Evolutionary conservation across 1,284 basidiomycete genomes (phyloP).

Genomic region (Retiboletus fuscus): DNA sequence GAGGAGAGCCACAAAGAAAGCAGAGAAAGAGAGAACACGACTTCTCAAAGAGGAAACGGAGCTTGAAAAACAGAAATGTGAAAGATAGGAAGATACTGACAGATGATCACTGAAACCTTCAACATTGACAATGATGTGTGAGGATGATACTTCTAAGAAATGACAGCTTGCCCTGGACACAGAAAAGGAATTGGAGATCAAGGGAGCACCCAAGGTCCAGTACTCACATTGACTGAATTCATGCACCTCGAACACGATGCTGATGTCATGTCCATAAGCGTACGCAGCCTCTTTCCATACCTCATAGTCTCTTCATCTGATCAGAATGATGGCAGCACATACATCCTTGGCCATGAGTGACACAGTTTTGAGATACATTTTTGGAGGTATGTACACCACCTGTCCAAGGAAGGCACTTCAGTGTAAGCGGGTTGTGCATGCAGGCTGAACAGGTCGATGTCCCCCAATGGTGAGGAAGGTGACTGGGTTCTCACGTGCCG

Average conservation of each 20-base stretch:
- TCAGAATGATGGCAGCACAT: constrained; percentile 89
- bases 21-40: constrained; percentile 79
- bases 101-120: constrained; percentile 64
- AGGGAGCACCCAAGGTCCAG: too few relatives aligned
- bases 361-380: constrained; percentile 97
- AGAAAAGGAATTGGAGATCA: constrained; percentile 69
- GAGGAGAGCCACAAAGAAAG: too few relatives aligned
- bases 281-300: constrained; percentile 95
- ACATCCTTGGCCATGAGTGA: constrained; percentile 95
- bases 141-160: constrained; percentile 79
- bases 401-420: constrained; percentile 51
- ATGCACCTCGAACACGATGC: constrained; percentile 96
- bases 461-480: constrained; percentile 7
- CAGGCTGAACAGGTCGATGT: constrained; percentile 39
- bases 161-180: constrained; percentile 66
- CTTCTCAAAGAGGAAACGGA: constrained; percentile 77
- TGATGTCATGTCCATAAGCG: constrained; percentile 89
- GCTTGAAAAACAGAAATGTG: constrained; percentile 75
- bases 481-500: constrained; percentile 3
- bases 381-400: constrained; percentile 93
- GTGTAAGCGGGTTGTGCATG: constrained; percentile 36
- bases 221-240: too few relatives aligned
- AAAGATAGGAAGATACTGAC: constrained; percentile 78
- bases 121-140: constrained; percentile 66
- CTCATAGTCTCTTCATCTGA: constrained; percentile 86